phyloP scores from a whole-genome alignment of 805 yeast species.

The Candida chauliodis region DNA sequence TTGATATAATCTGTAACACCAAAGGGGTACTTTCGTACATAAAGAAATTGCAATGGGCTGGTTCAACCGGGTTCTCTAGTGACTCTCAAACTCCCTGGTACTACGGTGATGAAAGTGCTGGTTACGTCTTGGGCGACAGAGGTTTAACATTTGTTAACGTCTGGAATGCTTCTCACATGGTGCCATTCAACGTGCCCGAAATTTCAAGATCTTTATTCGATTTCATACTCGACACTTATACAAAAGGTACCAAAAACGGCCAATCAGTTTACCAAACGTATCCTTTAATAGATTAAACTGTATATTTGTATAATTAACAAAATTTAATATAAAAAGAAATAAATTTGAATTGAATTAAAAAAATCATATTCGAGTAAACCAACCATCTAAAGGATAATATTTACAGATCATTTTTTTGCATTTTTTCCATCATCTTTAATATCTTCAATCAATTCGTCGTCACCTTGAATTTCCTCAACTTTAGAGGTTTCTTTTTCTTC shows the following conservation, averaged over 20 bases:
- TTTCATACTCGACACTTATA: conserved; percentile 32
- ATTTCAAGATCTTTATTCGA: conserved; percentile 73
- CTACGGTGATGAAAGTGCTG: conserved; percentile 36
- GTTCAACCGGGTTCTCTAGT: conserved; percentile 45
- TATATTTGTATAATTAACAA: not conserved
- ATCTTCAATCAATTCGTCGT: conserved; percentile 7
- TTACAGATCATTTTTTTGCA: not conserved
- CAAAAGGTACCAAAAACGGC: conserved; percentile 13
- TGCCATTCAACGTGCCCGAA: conserved; percentile 76
- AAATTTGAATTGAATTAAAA: not conserved
- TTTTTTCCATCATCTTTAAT: conserved; percentile 2
- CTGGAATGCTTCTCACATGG: conserved; percentile 87
- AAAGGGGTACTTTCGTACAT: conserved; percentile 70
- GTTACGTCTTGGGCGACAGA: conserved; percentile 47
- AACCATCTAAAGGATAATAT: conserved; percentile 2
- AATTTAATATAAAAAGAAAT: not conserved
- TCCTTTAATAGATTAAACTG: conserved; percentile 15
- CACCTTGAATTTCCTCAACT: conserved; percentile 20
- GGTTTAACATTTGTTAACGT: conserved; percentile 76
- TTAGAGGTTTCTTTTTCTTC: conserved; percentile 17
- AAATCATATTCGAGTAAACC: not conserved
- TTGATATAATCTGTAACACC: conserved; percentile 85
- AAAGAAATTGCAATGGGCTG: conserved; percentile 61
- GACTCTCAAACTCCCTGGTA: conserved; percentile 38
- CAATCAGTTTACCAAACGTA: conserved; percentile 22